Evolutionary conservation across 495 filamentous ascomycete genomes (phyloP).

Genomic region (Daldinia grandis): DNA sequence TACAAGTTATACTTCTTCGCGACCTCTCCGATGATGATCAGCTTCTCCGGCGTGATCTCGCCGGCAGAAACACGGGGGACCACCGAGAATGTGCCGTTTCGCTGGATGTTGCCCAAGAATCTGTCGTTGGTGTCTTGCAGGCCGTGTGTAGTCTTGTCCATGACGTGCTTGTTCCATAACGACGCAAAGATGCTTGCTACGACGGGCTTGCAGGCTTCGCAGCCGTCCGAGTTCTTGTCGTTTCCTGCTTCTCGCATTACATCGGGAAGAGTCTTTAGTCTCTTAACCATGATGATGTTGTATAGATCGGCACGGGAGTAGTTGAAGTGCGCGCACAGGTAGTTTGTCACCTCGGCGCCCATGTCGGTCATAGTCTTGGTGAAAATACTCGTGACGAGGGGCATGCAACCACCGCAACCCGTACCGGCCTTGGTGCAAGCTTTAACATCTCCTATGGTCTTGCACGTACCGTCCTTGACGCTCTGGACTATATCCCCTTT

Average conservation of each 20-base stretch:
- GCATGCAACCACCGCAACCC: constrained; percentile 94
- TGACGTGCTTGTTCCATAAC: constrained; percentile 86
- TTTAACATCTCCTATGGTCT: constrained; percentile 86
- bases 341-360: constrained; percentile 90
- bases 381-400: constrained; percentile 91
- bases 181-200: constrained; percentile 86
- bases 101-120: constrained; percentile 93
- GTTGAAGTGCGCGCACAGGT: constrained; percentile 86
- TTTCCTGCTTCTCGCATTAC: constrained; percentile 87
- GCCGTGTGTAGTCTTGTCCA: constrained; percentile 77
- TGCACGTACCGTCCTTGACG: constrained; percentile 85
- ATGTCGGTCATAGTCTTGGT: constrained; percentile 89
- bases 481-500: constrained; percentile 81
- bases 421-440: constrained; percentile 95
- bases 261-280: constrained; percentile 75
- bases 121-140: constrained; percentile 95
- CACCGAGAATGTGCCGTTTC: constrained; percentile 93
- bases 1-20: constrained; percentile 91
- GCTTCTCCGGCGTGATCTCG: constrained; percentile 90
- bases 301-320: constrained; percentile 90
- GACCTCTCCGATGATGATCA: constrained; percentile 87
- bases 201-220: constrained; percentile 90
- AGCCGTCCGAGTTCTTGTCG: constrained; percentile 78
- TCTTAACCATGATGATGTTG: constrained; percentile 88
- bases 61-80: constrained; percentile 86